A percentile compares a stretch with the other conserved stretches of the same genome.
Conservation (phyloP, 768 basidiomycete genomes). For the Auriculariales sp. region DNA sequence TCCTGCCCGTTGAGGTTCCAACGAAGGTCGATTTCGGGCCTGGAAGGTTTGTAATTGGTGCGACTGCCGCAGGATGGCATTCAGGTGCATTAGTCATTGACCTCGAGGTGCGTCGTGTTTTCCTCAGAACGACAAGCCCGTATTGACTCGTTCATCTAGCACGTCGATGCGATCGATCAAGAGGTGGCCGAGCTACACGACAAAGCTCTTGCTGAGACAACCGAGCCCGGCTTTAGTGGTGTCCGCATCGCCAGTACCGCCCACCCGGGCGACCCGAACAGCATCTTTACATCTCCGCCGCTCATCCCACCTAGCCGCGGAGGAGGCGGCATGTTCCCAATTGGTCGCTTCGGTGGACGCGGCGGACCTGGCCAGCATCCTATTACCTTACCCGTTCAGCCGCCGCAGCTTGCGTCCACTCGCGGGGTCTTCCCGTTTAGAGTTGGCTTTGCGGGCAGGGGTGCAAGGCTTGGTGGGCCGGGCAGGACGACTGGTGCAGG, state of each 20-base stretch:
- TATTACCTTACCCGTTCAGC: conserved; percentile 7
- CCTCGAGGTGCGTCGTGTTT: conserved; percentile 37
- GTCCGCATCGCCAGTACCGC: too few relatives aligned
- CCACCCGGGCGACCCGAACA: too few relatives aligned
- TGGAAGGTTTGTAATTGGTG: conserved; percentile 62
- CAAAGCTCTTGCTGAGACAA: conserved; percentile 5
- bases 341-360: conserved; percentile 11
- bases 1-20: conserved; percentile 38
- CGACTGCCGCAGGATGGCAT: conserved; percentile 84
- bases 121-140: neutral
- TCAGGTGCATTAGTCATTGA: conserved; percentile 80
- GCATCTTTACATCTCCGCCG: too few relatives aligned
- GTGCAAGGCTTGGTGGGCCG: conserved; percentile 17
- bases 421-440: conserved; percentile 24
- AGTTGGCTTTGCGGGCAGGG: conserved; percentile 46
- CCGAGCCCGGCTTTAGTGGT: conserved; percentile 20
- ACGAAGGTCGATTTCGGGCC: conserved; percentile 62
- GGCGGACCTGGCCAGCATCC: conserved; percentile 9
- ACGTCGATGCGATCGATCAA: too few relatives aligned
- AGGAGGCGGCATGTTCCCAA: conserved; percentile 13
- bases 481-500: too few relatives aligned
- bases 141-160: neutral
- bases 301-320: too few relatives aligned
- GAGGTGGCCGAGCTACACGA: neutral
- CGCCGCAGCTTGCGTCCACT: conserved; percentile 6